These are phyloP conservation scores for Ascoidea asiatica DNA, from an alignment of 805 yeast species.

Conservation along the genomic window DNA sequence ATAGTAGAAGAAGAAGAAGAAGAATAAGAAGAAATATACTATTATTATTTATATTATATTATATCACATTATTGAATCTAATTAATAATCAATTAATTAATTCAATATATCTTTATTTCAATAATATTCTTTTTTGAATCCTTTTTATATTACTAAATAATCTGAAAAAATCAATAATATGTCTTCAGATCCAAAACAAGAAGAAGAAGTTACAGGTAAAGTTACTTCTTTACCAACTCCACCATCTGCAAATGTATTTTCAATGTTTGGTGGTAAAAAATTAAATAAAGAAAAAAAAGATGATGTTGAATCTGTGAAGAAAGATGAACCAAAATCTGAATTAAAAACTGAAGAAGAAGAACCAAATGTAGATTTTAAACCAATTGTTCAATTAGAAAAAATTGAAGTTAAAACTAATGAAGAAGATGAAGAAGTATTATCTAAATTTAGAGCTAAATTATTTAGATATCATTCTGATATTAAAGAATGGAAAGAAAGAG, in stretches of 20 bases:
- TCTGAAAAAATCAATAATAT: too few relatives aligned
- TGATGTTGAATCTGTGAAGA: constrained; percentile 18
- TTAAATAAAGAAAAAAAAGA: constrained; percentile 39
- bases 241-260: constrained; percentile 74
- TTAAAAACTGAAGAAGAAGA: constrained; percentile 18
- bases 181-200: too few relatives aligned
- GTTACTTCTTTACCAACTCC: constrained; percentile 31
- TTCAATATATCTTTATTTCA: too few relatives aligned
- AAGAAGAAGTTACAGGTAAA: constrained; percentile 11
- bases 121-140: too few relatives aligned
- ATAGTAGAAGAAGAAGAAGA: too few relatives aligned
- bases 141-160: too few relatives aligned
- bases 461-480: constrained; percentile 77
- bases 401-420: constrained; percentile 95
- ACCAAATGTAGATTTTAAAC: constrained; percentile 82
- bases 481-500: constrained; percentile 98
- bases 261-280: constrained; percentile 91
- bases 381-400: constrained; percentile 85
- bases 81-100: too few relatives aligned
- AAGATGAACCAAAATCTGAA: constrained; percentile 14
- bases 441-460: constrained; percentile 87
- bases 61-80: too few relatives aligned
- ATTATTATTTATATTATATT: too few relatives aligned
- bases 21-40: too few relatives aligned
- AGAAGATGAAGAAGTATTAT: constrained; percentile 73